phyloP scores from a whole-genome alignment of 495 filamentous ascomycete genomes.

The Neurospora africana region DNA sequence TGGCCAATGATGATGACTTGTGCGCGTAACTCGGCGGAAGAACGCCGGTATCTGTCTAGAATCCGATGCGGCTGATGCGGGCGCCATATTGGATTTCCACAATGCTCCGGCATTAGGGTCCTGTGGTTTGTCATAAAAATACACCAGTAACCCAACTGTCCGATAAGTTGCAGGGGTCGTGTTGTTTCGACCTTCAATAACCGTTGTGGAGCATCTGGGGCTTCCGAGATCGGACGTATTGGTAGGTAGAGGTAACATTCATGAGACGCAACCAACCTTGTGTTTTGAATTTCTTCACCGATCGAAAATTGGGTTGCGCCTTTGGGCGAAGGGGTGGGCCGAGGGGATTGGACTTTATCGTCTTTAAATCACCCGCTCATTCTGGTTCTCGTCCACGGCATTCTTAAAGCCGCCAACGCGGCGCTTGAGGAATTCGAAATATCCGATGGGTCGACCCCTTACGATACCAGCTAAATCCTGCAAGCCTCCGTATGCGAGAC shows the following conservation, averaged over 20 bases:
- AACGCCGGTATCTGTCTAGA: neutral
- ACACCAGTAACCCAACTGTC: neutral
- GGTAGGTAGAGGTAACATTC: too few species aligned
- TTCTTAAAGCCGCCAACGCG: constrained; percentile 6
- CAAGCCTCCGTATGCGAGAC: constrained; percentile 67
- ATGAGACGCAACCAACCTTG: neutral
- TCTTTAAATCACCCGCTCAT: constrained; percentile 47
- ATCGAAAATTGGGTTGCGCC: neutral
- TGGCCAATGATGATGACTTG: neutral
- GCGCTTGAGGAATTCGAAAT: constrained; percentile 54
- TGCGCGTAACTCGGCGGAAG: neutral
- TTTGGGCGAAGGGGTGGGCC: neutral
- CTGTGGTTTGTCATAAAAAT: neutral
- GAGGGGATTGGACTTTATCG: neutral
- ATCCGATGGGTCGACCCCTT: constrained; percentile 59
- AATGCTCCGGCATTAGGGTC: neutral
- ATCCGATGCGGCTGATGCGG: neutral
- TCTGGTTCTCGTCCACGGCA: constrained; percentile 52
- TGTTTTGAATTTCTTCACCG: neutral
- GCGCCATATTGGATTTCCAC: neutral
- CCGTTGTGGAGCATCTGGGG: neutral
- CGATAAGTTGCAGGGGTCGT: neutral
- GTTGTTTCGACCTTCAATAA: neutral
- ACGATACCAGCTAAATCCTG: constrained; percentile 48
- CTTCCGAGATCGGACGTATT: neutral